phyloP scores from a whole-genome alignment of 2,329 filamentous ascomycete genomes.

The Cadophora sp. region DNA sequence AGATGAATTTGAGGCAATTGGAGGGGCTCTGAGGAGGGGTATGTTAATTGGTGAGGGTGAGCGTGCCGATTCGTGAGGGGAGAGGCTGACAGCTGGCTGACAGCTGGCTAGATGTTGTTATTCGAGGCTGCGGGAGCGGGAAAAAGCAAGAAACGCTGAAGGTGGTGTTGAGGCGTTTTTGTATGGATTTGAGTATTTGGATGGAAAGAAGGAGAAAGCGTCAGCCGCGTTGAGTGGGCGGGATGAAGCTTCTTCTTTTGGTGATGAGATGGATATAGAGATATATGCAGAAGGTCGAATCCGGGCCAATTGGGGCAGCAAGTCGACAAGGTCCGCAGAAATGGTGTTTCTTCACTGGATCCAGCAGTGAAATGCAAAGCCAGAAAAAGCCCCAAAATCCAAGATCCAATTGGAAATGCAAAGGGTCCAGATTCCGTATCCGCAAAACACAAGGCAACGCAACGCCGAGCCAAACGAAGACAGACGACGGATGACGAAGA shows the following conservation, averaged over 20 bases:
- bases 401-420: slow-evolving; percentile 16
- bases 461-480: slow-evolving; percentile 19
- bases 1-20: slow-evolving; percentile 1
- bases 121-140: not conserved
- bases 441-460: slow-evolving; percentile 6
- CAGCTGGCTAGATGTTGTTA: not conserved
- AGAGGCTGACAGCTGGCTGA: slow-evolving; percentile 29
- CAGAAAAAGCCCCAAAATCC: slow-evolving; percentile 3
- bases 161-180: not conserved
- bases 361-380: slow-evolving; percentile 40
- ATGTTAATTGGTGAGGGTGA: not conserved
- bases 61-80: not conserved
- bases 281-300: slow-evolving; percentile 27
- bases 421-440: slow-evolving; percentile 6
- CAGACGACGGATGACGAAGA: slow-evolving; percentile 12
- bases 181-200: not conserved
- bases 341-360: slow-evolving; percentile 39
- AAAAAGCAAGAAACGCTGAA: not conserved
- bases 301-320: slow-evolving; percentile 11
- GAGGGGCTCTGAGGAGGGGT: slow-evolving; percentile 8
- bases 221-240: slow-evolving; percentile 13
- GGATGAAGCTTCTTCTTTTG: slow-evolving; percentile 17
- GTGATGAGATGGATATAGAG: slow-evolving; percentile 1
- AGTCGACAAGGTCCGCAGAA: not conserved
- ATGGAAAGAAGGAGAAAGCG: not conserved